Evolutionary conservation across 208 protist species (phyloP).

Genomic region (Wallacemonas sp.): DNA sequence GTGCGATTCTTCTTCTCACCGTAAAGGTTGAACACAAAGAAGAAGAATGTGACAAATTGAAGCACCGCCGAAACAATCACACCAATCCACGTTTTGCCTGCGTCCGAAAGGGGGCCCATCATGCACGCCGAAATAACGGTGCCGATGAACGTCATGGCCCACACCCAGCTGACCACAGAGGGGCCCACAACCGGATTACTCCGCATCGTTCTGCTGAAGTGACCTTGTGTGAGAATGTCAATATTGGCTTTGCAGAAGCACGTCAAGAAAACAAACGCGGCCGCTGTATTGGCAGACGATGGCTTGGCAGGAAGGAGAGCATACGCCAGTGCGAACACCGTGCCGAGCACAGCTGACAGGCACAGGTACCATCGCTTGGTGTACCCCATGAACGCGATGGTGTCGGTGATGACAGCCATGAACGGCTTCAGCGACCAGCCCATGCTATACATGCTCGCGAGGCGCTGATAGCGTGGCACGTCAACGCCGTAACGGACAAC

Average conservation of each 20-base stretch:
- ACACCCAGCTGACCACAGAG: slow-evolving; percentile 47
- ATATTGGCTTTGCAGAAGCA: slow-evolving; percentile 37
- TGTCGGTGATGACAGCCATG: slow-evolving; percentile 39
- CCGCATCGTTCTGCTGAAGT: slow-evolving; percentile 55
- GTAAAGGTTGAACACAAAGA: slow-evolving; percentile 57
- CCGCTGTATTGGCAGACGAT: slow-evolving; percentile 26
- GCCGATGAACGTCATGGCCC: slow-evolving; percentile 37
- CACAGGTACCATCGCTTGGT: slow-evolving; percentile 32
- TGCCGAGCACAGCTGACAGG: slow-evolving; percentile 27
- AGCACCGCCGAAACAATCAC: slow-evolving; percentile 28
- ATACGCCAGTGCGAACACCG: slow-evolving; percentile 23
- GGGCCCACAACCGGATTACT: slow-evolving; percentile 27
- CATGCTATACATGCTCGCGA: slow-evolving; percentile 29
- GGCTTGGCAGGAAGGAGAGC: slow-evolving; percentile 32
- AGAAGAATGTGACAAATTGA: slow-evolving; percentile 28
- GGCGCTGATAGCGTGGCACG: slow-evolving; percentile 38
- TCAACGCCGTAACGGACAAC: slow-evolving; percentile 21
- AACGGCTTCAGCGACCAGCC: slow-evolving; percentile 52
- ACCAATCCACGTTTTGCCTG: slow-evolving; percentile 19
- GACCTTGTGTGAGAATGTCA: slow-evolving; percentile 61
- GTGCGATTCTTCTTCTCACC: slow-evolving; percentile 40
- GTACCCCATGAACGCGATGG: slow-evolving; percentile 35
- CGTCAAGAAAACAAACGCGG: slow-evolving; percentile 38
- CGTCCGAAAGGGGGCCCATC: slow-evolving; percentile 44
- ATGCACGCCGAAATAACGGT: slow-evolving; percentile 35